These are phyloP conservation scores for Fusarium temperatum DNA, from an alignment of 2,329 filamentous ascomycete genomes.

Conservation along the genomic window DNA sequence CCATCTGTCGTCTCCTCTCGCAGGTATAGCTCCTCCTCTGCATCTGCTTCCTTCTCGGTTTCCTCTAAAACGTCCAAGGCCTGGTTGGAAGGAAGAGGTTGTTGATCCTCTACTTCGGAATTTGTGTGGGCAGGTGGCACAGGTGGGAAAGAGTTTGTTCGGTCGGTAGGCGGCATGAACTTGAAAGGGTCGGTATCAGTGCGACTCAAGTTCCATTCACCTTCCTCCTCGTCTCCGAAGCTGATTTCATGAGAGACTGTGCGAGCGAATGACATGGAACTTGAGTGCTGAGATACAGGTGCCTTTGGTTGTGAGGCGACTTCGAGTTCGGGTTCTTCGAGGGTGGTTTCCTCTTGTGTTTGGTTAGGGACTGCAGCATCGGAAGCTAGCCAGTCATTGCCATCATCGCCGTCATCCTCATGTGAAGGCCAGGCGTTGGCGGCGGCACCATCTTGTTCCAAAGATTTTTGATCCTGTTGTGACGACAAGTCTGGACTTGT, in stretches of 20 bases:
- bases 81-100: slow-evolving; percentile 59
- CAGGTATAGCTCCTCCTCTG: slow-evolving; percentile 51
- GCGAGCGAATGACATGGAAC: slow-evolving; percentile 70
- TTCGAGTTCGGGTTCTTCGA: slow-evolving; percentile 22
- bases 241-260: slow-evolving; percentile 71
- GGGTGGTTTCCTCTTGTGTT: slow-evolving; percentile 11
- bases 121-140: slow-evolving; percentile 56
- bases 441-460: neutral
- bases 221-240: slow-evolving; percentile 68
- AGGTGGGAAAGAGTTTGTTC: slow-evolving; percentile 70
- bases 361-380: slow-evolving; percentile 24
- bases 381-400: slow-evolving; percentile 40
- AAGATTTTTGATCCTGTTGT: slow-evolving; percentile 7
- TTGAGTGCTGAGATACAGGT: slow-evolving; percentile 63
- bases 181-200: slow-evolving; percentile 67
- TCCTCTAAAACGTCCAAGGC: slow-evolving; percentile 63
- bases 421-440: slow-evolving; percentile 35
- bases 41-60: slow-evolving; percentile 58
- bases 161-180: slow-evolving; percentile 65
- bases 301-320: slow-evolving; percentile 30
- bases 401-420: slow-evolving; percentile 38
- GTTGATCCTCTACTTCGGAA: slow-evolving; percentile 44
- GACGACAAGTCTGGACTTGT: slow-evolving; percentile 19
- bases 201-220: slow-evolving; percentile 64
- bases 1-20: slow-evolving; percentile 22